phyloP scores from a whole-genome alignment of 805 yeast genomes.

The Candida silvicultrix region DNA sequence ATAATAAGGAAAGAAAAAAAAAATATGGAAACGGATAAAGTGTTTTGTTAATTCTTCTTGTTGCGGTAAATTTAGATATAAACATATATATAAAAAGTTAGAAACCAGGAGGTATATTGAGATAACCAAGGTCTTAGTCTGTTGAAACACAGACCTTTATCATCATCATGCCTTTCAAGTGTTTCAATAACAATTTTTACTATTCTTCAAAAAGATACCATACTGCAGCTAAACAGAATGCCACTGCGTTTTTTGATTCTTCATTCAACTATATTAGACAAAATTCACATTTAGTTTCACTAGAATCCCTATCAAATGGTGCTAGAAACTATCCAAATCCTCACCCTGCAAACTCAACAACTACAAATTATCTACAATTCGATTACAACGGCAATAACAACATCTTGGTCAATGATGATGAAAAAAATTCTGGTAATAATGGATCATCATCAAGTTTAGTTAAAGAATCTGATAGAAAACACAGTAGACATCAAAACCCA shows the following conservation, averaged over 20 bases:
- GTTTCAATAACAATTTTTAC: conserved; percentile 32
- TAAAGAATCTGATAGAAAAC: not conserved
- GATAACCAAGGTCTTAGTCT: too few relatives aligned
- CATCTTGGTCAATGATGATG: conserved; percentile 13
- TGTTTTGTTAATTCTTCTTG: too few relatives aligned
- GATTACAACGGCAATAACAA: conserved; percentile 16
- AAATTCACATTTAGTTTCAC: conserved; percentile 25
- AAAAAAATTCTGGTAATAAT: conserved; percentile 3
- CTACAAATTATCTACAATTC: conserved; percentile 23
- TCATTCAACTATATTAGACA: conserved; percentile 33
- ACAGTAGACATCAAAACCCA: not conserved
- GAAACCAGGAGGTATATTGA: too few relatives aligned
- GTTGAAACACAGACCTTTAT: too few relatives aligned
- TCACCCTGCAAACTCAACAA: conserved; percentile 30
- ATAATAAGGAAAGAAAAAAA: too few relatives aligned
- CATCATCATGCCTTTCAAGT: conserved; percentile 34
- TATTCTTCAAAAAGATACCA: conserved; percentile 28
- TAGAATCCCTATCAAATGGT: conserved; percentile 15
- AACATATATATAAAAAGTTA: too few relatives aligned
- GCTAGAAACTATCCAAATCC: conserved; percentile 21
- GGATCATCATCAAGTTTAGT: conserved; percentile 1
- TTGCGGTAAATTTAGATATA: too few relatives aligned
- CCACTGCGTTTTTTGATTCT: conserved; percentile 32
- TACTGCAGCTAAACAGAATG: conserved; percentile 26
- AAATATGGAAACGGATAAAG: too few relatives aligned